Percentiles rank a stretch among this genome's conserved stretches.
Evolutionary conservation across 345 rosid species (phyloP).

Genomic region (Aegle marmelos): DNA sequence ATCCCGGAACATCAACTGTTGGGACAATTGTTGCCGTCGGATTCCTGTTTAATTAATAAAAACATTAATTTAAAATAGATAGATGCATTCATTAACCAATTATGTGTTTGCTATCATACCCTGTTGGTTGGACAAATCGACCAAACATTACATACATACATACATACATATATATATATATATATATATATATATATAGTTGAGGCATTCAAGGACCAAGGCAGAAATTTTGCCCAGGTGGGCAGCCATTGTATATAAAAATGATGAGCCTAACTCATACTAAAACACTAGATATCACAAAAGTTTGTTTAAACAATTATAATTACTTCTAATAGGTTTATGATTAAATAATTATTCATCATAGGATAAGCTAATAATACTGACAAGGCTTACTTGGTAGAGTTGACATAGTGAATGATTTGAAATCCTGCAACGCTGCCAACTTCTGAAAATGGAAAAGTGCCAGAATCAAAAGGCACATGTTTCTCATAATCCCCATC

Average conservation of each 20-base stretch:
- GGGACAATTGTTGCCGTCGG: slow-evolving; percentile 60
- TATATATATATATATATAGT: too few relatives aligned
- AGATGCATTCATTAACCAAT: background rate
- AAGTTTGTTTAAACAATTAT: too few relatives aligned
- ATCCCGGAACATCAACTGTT: slow-evolving; percentile 30
- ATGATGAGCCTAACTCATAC: too few relatives aligned
- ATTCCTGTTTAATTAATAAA: slow-evolving; percentile 29
- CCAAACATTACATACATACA: too few relatives aligned
- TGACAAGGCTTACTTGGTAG: slow-evolving; percentile 46
- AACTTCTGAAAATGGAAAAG: slow-evolving; percentile 58
- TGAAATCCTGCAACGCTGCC: slow-evolving; percentile 37
- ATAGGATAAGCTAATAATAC: background rate
- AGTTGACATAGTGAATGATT: slow-evolving; percentile 51
- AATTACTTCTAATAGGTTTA: too few relatives aligned
- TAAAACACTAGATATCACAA: too few relatives aligned
- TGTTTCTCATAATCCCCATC: slow-evolving; percentile 24
- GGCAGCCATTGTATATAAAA: too few relatives aligned
- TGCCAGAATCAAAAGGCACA: slow-evolving; percentile 57
- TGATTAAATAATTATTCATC: background rate
- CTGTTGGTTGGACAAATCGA: too few relatives aligned
- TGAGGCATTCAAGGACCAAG: too few relatives aligned
- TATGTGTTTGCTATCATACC: too few relatives aligned
- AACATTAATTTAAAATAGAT: background rate
- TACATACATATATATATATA: fast-evolving
- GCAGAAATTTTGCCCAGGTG: too few relatives aligned